Conservation (phyloP, 306 rosid genomes). For the Cucumis hystrix region DNA sequence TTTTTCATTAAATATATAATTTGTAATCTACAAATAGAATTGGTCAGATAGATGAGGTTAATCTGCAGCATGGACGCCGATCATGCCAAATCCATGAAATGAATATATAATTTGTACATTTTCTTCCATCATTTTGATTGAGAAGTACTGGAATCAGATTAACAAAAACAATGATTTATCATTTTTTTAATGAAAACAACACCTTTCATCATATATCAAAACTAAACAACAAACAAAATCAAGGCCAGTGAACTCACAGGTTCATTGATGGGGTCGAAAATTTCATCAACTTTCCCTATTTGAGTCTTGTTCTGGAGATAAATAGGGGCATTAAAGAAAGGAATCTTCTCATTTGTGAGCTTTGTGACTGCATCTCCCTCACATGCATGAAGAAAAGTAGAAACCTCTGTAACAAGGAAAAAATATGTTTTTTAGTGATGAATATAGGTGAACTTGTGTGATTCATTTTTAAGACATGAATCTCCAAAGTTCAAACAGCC, state of each 20-base stretch:
- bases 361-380: conserved; percentile 95
- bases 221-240: background rate
- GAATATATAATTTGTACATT: no score
- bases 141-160: conserved; percentile 45
- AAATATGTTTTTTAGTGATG: background rate
- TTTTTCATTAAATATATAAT: no score
- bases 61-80: no score
- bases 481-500: background rate
- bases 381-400: conserved; percentile 73
- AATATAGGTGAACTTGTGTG: background rate
- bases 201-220: background rate
- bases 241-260: conserved; percentile 23
- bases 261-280: conserved; percentile 45
- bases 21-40: no score
- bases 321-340: conserved; percentile 86
- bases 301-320: conserved; percentile 92
- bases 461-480: background rate
- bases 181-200: no score
- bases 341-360: conserved; percentile 73
- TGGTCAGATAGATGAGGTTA: no score
- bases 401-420: conserved; percentile 44
- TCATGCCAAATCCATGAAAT: no score
- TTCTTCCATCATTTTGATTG: conserved; percentile 87
- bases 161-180: conserved; percentile 5
- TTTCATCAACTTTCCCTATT: conserved; percentile 97